Conservation (phyloP, 1,139 yeast species). For the Scheffersomyces segobiensis region DNA sequence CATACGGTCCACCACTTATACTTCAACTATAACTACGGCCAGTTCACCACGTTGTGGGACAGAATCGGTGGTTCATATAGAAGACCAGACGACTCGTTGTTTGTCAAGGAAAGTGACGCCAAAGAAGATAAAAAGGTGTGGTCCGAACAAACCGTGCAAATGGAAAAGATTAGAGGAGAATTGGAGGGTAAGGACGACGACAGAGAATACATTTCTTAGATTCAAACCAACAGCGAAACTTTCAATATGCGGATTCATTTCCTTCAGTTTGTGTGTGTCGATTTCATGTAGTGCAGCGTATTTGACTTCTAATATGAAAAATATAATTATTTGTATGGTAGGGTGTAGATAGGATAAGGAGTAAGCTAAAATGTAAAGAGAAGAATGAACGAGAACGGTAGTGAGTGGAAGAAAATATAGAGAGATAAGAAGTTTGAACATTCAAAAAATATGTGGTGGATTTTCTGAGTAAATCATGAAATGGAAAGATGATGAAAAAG, state of each 20-base stretch:
- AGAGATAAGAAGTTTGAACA: no score
- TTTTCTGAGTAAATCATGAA: no score
- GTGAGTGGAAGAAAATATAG: neutral
- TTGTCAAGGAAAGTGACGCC: slow-evolving; percentile 57
- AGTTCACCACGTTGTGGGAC: slow-evolving; percentile 97
- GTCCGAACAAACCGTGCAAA: slow-evolving; percentile 69
- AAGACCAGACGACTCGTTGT: slow-evolving; percentile 84
- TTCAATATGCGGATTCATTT: neutral
- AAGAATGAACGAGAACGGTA: neutral
- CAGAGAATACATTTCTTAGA: slow-evolving; percentile 30
- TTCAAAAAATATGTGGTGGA: no score
- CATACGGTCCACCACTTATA: slow-evolving; percentile 96
- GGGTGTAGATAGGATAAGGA: neutral
- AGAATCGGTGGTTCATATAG: slow-evolving; percentile 92
- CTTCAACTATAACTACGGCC: slow-evolving; percentile 97
- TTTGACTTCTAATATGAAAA: neutral
- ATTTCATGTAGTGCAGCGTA: neutral
- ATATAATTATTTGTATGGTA: neutral
- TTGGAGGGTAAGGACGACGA: slow-evolving; percentile 77
- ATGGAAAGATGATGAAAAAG: no score
- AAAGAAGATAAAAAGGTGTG: slow-evolving; percentile 56
- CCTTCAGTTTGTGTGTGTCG: neutral
- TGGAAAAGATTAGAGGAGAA: slow-evolving; percentile 76
- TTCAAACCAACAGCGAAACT: neutral
- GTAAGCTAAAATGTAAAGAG: neutral